These are phyloP conservation scores for Colletotrichum horii DNA, from an alignment of 2,329 filamentous ascomycete species.

Conservation along the genomic window DNA sequence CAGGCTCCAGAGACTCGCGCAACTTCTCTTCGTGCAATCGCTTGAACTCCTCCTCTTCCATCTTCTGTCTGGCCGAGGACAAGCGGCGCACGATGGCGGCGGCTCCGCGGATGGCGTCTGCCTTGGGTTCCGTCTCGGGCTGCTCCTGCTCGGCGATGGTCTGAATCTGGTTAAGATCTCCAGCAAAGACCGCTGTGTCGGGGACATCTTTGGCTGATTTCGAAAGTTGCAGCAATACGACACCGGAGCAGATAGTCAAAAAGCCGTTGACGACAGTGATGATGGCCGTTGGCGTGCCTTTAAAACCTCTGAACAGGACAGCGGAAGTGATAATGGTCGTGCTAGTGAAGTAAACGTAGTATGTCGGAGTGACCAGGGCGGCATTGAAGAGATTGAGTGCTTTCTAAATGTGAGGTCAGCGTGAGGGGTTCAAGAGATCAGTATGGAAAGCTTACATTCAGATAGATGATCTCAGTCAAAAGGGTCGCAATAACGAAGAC, in stretches of 20 bases:
- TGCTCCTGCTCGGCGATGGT: slow-evolving; percentile 95
- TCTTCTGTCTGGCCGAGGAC: slow-evolving; percentile 75
- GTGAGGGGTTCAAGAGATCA: slow-evolving; percentile 5
- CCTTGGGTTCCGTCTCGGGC: slow-evolving; percentile 94
- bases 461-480: slow-evolving; percentile 90
- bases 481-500: slow-evolving; percentile 91
- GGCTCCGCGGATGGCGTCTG: slow-evolving; percentile 91
- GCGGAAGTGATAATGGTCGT: slow-evolving; percentile 94
- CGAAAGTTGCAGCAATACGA: slow-evolving; percentile 92
- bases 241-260: slow-evolving; percentile 89
- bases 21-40: slow-evolving; percentile 80
- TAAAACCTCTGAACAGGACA: slow-evolving; percentile 92
- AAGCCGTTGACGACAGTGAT: slow-evolving; percentile 93
- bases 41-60: slow-evolving; percentile 80
- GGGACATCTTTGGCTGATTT: slow-evolving; percentile 98
- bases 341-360: slow-evolving; percentile 98
- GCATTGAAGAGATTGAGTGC: slow-evolving; percentile 97
- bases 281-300: slow-evolving; percentile 81
- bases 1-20: slow-evolving; percentile 72
- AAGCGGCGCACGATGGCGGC: slow-evolving; percentile 87
- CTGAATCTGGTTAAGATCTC: slow-evolving; percentile 92
- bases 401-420: slow-evolving; percentile 72
- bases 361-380: slow-evolving; percentile 94
- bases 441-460: slow-evolving; percentile 70
- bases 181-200: slow-evolving; percentile 88